Conservation (phyloP, 1,139 yeast species). For the Geotrichum restrictum region DNA sequence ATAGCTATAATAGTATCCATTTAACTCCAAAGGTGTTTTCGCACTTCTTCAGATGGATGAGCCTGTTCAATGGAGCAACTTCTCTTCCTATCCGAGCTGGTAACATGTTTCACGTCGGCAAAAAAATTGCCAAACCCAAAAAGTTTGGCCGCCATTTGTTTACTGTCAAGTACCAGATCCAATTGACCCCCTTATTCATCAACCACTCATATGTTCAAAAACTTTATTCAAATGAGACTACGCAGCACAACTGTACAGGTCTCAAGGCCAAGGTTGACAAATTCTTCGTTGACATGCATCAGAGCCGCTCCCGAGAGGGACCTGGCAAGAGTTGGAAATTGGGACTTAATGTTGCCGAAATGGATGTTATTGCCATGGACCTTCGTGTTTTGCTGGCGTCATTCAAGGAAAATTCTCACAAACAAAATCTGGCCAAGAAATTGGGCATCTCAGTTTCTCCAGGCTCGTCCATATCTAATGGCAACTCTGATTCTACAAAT, state of each 20-base stretch:
- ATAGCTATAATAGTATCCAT: slow-evolving; percentile 67
- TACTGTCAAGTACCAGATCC: slow-evolving; percentile 76
- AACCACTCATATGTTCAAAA: slow-evolving; percentile 67
- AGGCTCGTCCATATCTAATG: slow-evolving; percentile 23
- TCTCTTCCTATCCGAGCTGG: slow-evolving; percentile 79
- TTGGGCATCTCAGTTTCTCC: slow-evolving; percentile 27
- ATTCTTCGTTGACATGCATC: slow-evolving; percentile 79
- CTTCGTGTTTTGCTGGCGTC: slow-evolving; percentile 65
- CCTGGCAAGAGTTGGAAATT: slow-evolving; percentile 60
- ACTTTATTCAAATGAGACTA: slow-evolving; percentile 42
- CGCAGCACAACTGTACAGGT: slow-evolving; percentile 65
- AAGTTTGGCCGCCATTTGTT: slow-evolving; percentile 76
- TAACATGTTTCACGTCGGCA: slow-evolving; percentile 50
- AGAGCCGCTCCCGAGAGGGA: slow-evolving; percentile 65
- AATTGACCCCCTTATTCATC: slow-evolving; percentile 66
- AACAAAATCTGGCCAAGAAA: slow-evolving; percentile 46
- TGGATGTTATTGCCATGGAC: slow-evolving; percentile 68
- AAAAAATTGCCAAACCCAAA: slow-evolving; percentile 39
- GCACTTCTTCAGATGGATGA: slow-evolving; percentile 84
- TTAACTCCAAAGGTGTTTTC: slow-evolving; percentile 64
- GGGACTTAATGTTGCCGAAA: slow-evolving; percentile 72
- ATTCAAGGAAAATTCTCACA: slow-evolving; percentile 55
- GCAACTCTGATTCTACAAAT: slow-evolving; percentile 20
- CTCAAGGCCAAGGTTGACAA: slow-evolving; percentile 65
- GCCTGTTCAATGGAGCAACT: slow-evolving; percentile 60